phyloP scores from a whole-genome alignment of 2,329 filamentous ascomycete species.

The Amauroascus niger region DNA sequence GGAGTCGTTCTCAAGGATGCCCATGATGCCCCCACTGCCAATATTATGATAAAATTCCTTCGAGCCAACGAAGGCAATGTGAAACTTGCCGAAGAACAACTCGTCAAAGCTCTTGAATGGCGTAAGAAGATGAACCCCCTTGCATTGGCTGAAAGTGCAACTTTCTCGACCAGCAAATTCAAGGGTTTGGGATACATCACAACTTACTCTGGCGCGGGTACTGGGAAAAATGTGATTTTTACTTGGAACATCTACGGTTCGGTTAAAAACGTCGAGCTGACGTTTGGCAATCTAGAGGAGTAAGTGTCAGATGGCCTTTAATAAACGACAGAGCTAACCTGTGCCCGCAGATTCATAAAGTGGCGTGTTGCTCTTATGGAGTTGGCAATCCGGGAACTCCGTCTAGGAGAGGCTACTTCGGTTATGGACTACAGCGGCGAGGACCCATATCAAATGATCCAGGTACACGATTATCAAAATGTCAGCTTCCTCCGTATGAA shows the following conservation, averaged over 20 bases:
- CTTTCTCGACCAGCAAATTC: conserved; percentile 61
- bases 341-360: conserved; percentile 59
- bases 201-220: conserved; percentile 50
- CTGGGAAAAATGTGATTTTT: conserved; percentile 47
- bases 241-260: conserved; percentile 92
- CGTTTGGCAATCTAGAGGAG: conserved; percentile 74
- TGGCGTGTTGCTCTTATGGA: conserved; percentile 93
- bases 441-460: conserved; percentile 83
- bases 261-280: conserved; percentile 68
- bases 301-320: conserved; percentile 38
- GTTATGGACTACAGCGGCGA: conserved; percentile 52
- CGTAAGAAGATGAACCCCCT: conserved; percentile 65
- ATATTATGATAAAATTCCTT: conserved; percentile 87
- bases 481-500: conserved; percentile 81
- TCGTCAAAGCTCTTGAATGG: conserved; percentile 72
- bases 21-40: conserved; percentile 61
- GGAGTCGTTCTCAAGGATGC: conserved; percentile 56
- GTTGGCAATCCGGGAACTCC: conserved; percentile 63
- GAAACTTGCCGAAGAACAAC: conserved; percentile 64
- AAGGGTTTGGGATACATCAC: conserved; percentile 72
- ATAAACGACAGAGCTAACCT: neutral
- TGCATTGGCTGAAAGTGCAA: conserved; percentile 51
- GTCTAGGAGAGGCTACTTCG: conserved; percentile 59
- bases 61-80: conserved; percentile 76
- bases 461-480: conserved; percentile 86